A percentile compares a stretch with the other conserved stretches of the same genome.
Conservation (phyloP, 805 yeast genomes). For the Metschnikowia drakensbergensis region DNA sequence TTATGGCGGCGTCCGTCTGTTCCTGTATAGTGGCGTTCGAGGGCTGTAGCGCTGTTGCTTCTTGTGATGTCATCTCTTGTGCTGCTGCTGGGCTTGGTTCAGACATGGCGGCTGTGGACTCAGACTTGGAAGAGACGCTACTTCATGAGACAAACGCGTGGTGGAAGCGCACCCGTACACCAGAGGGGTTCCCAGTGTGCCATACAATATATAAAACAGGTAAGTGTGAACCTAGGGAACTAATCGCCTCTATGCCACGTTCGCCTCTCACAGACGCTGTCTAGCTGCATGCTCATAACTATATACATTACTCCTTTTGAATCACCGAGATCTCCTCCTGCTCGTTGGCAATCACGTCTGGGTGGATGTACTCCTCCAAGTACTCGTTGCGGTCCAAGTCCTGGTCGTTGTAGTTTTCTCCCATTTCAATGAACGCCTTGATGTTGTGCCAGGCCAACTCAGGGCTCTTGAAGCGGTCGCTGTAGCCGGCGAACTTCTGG, state of each 20-base stretch:
- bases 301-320: conserved; percentile 9
- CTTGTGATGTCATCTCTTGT: not conserved
- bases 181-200: too few species aligned
- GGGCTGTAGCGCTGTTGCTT: not conserved
- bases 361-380: conserved; percentile 36
- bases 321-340: conserved; percentile 14
- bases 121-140: not conserved
- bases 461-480: conserved; percentile 70
- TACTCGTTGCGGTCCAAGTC: conserved; percentile 35
- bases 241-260: too few species aligned
- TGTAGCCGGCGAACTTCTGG: conserved; percentile 67
- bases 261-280: too few species aligned
- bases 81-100: not conserved
- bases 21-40: not conserved
- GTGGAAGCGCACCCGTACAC: not conserved
- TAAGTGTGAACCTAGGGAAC: not conserved
- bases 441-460: conserved; percentile 67
- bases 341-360: conserved; percentile 16
- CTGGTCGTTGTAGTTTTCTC: conserved; percentile 45
- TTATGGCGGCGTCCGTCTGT: not conserved
- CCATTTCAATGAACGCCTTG: conserved; percentile 71
- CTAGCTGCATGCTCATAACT: not conserved
- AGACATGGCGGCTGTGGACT: not conserved
- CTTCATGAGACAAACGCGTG: not conserved
- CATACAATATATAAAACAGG: too few species aligned